Evolutionary conservation across 1,284 basidiomycete species (phyloP).

Genomic region (Stereum hirsutum): DNA sequence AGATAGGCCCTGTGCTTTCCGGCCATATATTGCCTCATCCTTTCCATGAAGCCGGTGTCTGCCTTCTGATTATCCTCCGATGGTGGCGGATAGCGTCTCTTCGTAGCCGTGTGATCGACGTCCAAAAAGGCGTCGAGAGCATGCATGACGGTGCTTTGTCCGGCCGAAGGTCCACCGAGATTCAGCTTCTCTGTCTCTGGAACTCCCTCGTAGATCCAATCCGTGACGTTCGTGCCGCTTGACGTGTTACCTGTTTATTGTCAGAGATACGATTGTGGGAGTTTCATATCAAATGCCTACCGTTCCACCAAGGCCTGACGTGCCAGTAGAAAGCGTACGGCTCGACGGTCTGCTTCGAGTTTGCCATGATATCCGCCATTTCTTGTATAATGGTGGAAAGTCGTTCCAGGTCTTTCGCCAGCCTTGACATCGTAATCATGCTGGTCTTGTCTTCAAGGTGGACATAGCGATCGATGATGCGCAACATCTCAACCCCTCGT

Average conservation of each 20-base stretch:
- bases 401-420: slow-evolving; percentile 65
- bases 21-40: slow-evolving; percentile 78
- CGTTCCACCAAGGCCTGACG: slow-evolving; percentile 90
- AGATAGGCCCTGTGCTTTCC: slow-evolving; percentile 69
- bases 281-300: too few species aligned
- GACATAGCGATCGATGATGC: slow-evolving; percentile 80
- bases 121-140: slow-evolving; percentile 76
- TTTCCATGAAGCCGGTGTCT: slow-evolving; percentile 70
- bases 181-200: slow-evolving; percentile 46
- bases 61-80: slow-evolving; percentile 54
- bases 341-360: slow-evolving; percentile 69
- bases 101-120: slow-evolving; percentile 74
- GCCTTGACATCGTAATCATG: slow-evolving; percentile 57
- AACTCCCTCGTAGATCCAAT: slow-evolving; percentile 85
- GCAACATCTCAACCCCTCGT: slow-evolving; percentile 78
- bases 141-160: slow-evolving; percentile 89
- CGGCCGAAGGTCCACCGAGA: slow-evolving; percentile 86
- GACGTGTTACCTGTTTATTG: too few species aligned
- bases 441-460: slow-evolving; percentile 68
- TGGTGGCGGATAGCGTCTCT: slow-evolving; percentile 62
- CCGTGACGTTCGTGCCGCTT: slow-evolving; percentile 38
- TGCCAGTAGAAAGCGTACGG: slow-evolving; percentile 88
- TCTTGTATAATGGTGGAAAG: slow-evolving; percentile 69
- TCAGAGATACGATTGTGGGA: too few species aligned
- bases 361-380: slow-evolving; percentile 60